Percentiles rank a stretch among this genome's conserved stretches.
phyloP scores from a whole-genome alignment of 805 yeast genomes.

The Cyberlindnera samutprakarnensis region DNA sequence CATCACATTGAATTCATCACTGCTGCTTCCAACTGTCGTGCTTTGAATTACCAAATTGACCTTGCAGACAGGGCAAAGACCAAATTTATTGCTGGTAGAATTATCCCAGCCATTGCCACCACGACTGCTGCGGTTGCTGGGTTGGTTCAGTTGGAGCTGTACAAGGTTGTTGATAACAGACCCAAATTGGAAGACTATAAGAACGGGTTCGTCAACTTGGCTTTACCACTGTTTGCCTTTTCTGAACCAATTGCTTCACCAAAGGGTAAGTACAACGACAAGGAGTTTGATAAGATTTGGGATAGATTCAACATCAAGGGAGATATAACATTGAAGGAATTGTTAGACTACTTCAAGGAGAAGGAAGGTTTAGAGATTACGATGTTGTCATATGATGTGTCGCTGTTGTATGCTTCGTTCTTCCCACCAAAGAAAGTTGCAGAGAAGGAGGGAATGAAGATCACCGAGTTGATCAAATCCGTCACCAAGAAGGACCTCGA shows the following conservation, averaged over 20 bases:
- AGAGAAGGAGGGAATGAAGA: constrained; percentile 60
- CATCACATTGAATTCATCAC: constrained; percentile 95
- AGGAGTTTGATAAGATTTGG: constrained; percentile 86
- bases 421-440: constrained; percentile 85
- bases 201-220: constrained; percentile 88
- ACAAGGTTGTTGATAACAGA: constrained; percentile 77
- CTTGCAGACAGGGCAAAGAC: constrained; percentile 86
- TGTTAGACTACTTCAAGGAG: constrained; percentile 67
- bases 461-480: constrained; percentile 72
- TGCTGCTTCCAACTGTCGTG: constrained; percentile 95
- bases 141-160: constrained; percentile 81
- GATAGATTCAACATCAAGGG: constrained; percentile 82
- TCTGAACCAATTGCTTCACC: constrained; percentile 91
- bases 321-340: constrained; percentile 65
- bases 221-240: constrained; percentile 93
- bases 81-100: constrained; percentile 95
- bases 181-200: constrained; percentile 76
- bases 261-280: constrained; percentile 72
- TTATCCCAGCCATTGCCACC: constrained; percentile 98
- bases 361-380: constrained; percentile 82
- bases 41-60: constrained; percentile 82
- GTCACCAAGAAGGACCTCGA: constrained; percentile 82
- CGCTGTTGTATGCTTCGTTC: constrained; percentile 86
- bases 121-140: constrained; percentile 99
- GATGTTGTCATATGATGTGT: constrained; percentile 88